Base-by-base conservation (phyloP, 2,329 filamentous ascomycete genomes). In the Monilinia vaccinii-corymbosi region DNA sequence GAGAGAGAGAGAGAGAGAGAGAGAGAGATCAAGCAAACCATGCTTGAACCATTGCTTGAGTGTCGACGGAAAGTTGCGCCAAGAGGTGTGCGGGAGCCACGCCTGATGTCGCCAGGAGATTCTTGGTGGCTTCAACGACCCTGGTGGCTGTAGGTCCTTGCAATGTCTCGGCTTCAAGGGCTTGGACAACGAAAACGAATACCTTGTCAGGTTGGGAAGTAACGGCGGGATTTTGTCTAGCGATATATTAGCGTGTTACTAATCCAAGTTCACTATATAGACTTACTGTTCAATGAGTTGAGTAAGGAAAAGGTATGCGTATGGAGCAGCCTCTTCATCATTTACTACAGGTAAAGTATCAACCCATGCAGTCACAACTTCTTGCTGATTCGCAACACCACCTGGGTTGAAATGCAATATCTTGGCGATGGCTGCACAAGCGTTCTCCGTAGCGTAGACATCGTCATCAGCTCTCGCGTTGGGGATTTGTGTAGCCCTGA, bases 391-490 rank as follows among this genome's bases (percentile, higher is more conserved):
- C 58, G 79, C 79, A 21, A 99, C 86, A 71, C 88, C 89, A 66
- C 79, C 79, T 28, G 85, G 78, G 74, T 96, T 97, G 77, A 87
- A 97, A 72, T 96, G 91, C 65, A 99, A 79, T 57, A 99, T 93
- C 81, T 99, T 99, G 40, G 94, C 94, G 70, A 99, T 94, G 66
- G 91, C 91, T 46, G 94, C 93, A 67, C 91, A 97, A 8, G 93
- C 93, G 71, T 99, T 99, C 76, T 99, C 94, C 1, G 94, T 97
- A 2, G 94, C 94, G 72, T 96, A 99, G 2, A 96, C 88, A 69
- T 97, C 92, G 68, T 97, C 94, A 64, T 97, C 94, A 51, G 84
- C 86, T 65, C 94, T 85, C 6, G 93, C 87, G 65, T 96, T 88
- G 2, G 88, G 84, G 59, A 93, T 81, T 70, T 89, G 86, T 7